These are phyloP conservation scores for Glutinoglossum americanum DNA, from an alignment of 495 filamentous ascomycete genomes.

Conservation along the genomic window DNA sequence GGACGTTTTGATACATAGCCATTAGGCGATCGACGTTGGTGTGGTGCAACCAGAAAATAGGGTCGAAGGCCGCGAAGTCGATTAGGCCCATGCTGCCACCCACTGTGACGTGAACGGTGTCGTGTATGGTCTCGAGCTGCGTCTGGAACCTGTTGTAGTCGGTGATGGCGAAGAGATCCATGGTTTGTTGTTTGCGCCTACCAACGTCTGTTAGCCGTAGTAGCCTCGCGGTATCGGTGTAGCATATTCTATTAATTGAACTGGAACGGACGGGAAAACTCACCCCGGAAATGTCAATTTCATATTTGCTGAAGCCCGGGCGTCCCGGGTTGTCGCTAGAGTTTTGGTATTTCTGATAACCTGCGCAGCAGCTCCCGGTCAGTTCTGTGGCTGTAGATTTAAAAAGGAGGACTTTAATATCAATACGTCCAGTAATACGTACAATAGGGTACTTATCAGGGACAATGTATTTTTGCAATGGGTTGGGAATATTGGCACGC, in stretches of 20 bases:
- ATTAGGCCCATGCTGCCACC: conserved; percentile 1
- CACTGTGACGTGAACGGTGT: neutral
- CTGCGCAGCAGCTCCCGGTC: neutral
- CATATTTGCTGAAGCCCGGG: neutral
- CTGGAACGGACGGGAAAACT: neutral
- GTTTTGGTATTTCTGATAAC: neutral
- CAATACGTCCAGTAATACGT: no score
- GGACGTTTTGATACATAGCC: conserved; percentile 4
- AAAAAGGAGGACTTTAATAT: no score
- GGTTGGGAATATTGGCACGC: neutral
- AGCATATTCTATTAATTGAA: no score
- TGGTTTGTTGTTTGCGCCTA: neutral
- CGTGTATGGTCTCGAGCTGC: neutral
- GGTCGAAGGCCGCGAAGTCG: conserved; percentile 2
- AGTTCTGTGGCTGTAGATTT: no score
- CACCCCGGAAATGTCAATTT: neutral
- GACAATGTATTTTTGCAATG: neutral
- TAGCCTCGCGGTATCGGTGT: no score
- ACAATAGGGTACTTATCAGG: neutral
- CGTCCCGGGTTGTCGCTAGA: neutral
- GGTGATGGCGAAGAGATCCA: conserved; percentile 1
- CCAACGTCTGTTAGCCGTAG: neutral
- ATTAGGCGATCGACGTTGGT: conserved; percentile 7
- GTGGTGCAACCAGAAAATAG: conserved; percentile 7
- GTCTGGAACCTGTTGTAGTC: neutral